A percentile compares a stretch with the other conserved stretches of the same genome.
Conservation (phyloP, 148 eudicot genomes). For the Camellia sinensis region DNA sequence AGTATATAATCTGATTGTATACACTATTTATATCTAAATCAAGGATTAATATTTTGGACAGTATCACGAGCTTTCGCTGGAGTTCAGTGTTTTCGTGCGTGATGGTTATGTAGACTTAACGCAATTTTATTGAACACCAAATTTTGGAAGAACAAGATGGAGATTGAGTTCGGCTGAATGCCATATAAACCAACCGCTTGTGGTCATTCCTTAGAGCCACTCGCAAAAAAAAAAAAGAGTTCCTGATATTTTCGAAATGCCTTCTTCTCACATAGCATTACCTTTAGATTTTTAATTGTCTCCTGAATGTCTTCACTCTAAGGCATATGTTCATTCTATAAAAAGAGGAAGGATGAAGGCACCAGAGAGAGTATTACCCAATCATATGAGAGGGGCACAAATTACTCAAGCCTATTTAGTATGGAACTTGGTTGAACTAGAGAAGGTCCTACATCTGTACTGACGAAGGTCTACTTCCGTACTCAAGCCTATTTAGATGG, state of each 20-base stretch:
- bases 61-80: constrained; percentile 18
- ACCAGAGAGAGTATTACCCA: background rate
- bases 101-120: constrained; percentile 22
- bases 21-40: constrained; percentile 14
- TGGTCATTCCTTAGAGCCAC: constrained; percentile 18
- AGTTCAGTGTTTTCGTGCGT: background rate
- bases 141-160: constrained; percentile 17
- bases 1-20: constrained; percentile 7
- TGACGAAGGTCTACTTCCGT: no score
- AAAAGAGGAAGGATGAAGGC: background rate
- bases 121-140: background rate
- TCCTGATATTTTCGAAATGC: constrained; percentile 24
- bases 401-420: no score
- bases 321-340: constrained; percentile 23
- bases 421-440: no score
- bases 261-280: constrained; percentile 13
- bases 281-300: constrained; percentile 19
- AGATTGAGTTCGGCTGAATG: constrained; percentile 23
- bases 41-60: constrained; percentile 12
- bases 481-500: no score
- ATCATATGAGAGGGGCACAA: no score
- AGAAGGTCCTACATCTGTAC: no score
- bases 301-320: constrained; percentile 19
- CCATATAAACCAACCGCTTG: constrained; percentile 23
- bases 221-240: constrained; percentile 9